Conservation (phyloP, 805 yeast species). For the Sungouiella thailandica region DNA sequence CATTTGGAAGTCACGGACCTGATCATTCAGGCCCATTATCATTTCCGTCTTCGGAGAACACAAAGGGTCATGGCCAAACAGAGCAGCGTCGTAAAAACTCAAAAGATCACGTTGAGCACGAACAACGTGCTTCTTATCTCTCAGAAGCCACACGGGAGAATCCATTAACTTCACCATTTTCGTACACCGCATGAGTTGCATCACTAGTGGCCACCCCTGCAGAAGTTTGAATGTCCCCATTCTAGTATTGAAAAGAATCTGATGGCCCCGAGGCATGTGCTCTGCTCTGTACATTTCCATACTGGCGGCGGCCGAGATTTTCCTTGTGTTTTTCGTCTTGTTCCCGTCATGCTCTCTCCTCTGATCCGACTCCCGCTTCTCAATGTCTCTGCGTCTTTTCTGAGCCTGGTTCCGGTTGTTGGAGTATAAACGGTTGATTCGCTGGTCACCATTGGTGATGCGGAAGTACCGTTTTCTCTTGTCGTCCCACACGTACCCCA, state of each 20-base stretch:
- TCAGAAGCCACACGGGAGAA: not conserved
- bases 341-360: too few relatives aligned
- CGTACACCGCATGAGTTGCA: not conserved
- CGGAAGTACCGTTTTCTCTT: conserved; percentile 26
- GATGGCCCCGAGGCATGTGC: too few relatives aligned
- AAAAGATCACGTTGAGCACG: not conserved
- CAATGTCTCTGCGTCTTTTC: conserved; percentile 15
- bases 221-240: not conserved
- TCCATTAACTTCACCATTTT: not conserved
- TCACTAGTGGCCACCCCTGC: not conserved
- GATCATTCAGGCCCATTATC: too few relatives aligned
- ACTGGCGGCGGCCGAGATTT: too few relatives aligned
- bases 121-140: not conserved
- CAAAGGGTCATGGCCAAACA: too few relatives aligned
- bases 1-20: too few relatives aligned
- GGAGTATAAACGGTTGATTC: conserved; percentile 19
- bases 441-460: conserved; percentile 26
- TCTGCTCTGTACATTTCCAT: too few relatives aligned
- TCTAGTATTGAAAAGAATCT: not conserved
- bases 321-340: too few relatives aligned
- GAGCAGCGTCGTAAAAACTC: too few relatives aligned
- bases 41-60: too few relatives aligned
- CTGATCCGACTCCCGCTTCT: too few relatives aligned
- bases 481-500: conserved; percentile 30
- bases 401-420: conserved; percentile 24